A percentile compares a stretch with the other conserved stretches of the same genome.
Evolutionary conservation across 2,329 filamentous ascomycete genomes (phyloP).

Genomic region (Alternaria sp.): DNA sequence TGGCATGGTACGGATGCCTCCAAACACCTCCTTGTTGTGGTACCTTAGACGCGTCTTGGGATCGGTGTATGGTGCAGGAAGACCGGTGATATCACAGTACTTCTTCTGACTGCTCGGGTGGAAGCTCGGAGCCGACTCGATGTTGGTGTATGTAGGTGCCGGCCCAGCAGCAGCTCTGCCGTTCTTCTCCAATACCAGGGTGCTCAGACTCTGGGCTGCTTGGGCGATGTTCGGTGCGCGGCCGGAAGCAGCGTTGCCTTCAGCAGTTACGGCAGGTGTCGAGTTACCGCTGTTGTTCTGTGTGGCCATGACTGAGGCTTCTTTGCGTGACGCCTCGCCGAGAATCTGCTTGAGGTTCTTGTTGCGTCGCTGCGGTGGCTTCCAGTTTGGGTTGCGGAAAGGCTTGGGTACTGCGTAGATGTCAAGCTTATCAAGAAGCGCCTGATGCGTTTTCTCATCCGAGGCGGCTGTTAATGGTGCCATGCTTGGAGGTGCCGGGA

Average conservation of each 20-base stretch:
- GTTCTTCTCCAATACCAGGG: conserved; percentile 87
- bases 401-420: conserved; percentile 85
- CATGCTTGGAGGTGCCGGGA: conserved; percentile 50
- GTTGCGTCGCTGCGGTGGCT: conserved; percentile 92
- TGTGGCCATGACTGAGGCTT: conserved; percentile 86
- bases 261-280: conserved; percentile 62
- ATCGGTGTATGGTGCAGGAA: conserved; percentile 90
- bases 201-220: conserved; percentile 84
- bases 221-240: conserved; percentile 79
- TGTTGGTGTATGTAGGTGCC: conserved; percentile 89
- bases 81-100: conserved; percentile 95
- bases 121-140: conserved; percentile 90
- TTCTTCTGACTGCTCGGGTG: conserved; percentile 78
- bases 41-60: conserved; percentile 94
- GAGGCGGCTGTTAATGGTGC: conserved; percentile 72
- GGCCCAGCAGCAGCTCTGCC: conserved; percentile 61
- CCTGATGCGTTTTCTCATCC: conserved; percentile 80
- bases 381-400: conserved; percentile 92
- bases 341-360: conserved; percentile 99
- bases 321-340: conserved; percentile 84
- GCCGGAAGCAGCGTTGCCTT: conserved; percentile 64
- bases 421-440: conserved; percentile 89
- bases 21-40: conserved; percentile 91
- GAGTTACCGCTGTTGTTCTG: conserved; percentile 82
- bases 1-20: conserved; percentile 78